Base-by-base conservation (phyloP, 345 rosid species). In the Pseudoturritis turrita region DNA sequence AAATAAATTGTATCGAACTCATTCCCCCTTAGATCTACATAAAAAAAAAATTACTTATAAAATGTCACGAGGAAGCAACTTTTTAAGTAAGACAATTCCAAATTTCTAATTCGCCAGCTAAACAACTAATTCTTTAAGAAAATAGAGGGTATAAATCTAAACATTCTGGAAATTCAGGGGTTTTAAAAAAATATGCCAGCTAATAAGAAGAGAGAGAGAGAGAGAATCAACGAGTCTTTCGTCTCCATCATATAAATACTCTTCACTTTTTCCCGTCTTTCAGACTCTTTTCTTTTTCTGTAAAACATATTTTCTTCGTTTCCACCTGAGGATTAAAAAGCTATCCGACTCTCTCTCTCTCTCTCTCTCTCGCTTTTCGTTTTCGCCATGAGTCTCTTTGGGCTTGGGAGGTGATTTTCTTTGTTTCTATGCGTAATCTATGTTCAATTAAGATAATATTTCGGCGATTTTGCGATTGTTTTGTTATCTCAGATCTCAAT, bases 401-500 rank as follows among this genome's bases (percentile, higher is more conserved):
- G 79, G 31, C 15, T 75, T 0, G 79, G 79, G 3, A 75, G 79
- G 79, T 75, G 35, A 68, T 4, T 33, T 23, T 26, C 21, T 52
- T n/a, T 17, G 13, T 52, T 43, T 41, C 31, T 60, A n/a, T 51
- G 14, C 33, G 37, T 43, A 17, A 67, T 8, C 35, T n/a, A 0
- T 49, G 28, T 10, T 65, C 59, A 14, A 47, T 62, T 47, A 21
- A 6, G 31, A 46, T 25, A 1, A 25, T 25, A 3, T 6, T n/a
- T 26, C 0, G 15, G 44, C 21, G 54, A 4, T 29, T 33, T 17
- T 7, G 21, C 5, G 45, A 66, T 68, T 51, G 60, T 66, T n/a
- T 58, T 60, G 21, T 37, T 19, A 59, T 75, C 74, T 68, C 74
- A 68, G 70, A 75, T 75, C 74, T 75, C n/a, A n/a, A n/a, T n/a